Evolutionary conservation across 371 early-diverging fungal species (phyloP).

Genomic region (Rhizopus stolonifer): DNA sequence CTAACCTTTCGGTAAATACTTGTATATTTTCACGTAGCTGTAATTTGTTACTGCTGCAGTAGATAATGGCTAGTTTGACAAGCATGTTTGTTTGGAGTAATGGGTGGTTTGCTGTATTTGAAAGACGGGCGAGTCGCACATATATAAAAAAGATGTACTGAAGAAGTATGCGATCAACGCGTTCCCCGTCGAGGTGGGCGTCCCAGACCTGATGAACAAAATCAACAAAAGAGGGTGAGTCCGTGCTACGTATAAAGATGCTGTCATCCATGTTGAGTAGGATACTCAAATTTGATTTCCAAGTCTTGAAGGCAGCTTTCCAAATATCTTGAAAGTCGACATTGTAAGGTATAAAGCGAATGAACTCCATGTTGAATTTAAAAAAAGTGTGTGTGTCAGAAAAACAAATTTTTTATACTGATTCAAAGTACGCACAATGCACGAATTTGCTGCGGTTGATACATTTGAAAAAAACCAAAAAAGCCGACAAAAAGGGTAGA

Average conservation of each 20-base stretch:
- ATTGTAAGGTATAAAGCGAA: conserved; percentile 24
- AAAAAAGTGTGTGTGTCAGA: too few relatives aligned
- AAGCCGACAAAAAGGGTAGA: too few relatives aligned
- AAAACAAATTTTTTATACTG: too few relatives aligned
- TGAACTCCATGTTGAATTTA: too few relatives aligned
- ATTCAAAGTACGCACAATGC: too few relatives aligned
- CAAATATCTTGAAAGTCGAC: conserved; percentile 6
- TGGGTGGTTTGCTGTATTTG: neutral
- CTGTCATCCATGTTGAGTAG: conserved; percentile 21
- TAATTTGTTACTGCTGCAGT: conserved; percentile 37
- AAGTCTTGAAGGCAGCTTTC: conserved; percentile 19
- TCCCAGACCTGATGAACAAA: conserved; percentile 22
- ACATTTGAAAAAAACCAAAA: too few relatives aligned
- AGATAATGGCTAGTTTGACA: conserved; percentile 42
- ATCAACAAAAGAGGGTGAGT: conserved; percentile 12
- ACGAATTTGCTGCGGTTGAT: too few relatives aligned
- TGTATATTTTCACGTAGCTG: conserved; percentile 35
- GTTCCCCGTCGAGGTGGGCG: conserved; percentile 10
- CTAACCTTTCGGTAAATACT: conserved; percentile 23
- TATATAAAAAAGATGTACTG: conserved; percentile 23
- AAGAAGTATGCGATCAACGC: conserved; percentile 1
- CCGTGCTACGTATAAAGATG: conserved; percentile 7
- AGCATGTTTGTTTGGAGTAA: conserved; percentile 36
- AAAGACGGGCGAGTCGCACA: conserved; percentile 6
- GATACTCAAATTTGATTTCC: conserved; percentile 16